Evolutionary conservation across 371 early-diverging fungal species (phyloP).

Genomic region (Actinomucor elegans): DNA sequence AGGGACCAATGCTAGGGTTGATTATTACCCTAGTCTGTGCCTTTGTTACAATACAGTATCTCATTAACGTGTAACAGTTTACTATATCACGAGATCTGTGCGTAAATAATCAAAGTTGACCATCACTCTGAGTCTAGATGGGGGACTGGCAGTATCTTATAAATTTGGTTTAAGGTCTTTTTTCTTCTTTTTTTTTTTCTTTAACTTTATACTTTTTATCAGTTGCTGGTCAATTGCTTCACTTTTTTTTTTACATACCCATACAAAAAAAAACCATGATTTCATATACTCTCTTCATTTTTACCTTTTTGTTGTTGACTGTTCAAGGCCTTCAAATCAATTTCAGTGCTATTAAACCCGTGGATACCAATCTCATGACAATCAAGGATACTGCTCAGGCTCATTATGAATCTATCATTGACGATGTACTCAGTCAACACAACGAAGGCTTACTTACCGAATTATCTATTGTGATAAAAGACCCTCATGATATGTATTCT

Average conservation of each 20-base stretch:
- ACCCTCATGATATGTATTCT: slow-evolving; percentile 5
- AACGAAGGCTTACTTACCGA: slow-evolving; percentile 17
- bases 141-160: neutral
- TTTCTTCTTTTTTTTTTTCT: neutral
- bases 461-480: slow-evolving; percentile 13
- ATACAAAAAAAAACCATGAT: neutral
- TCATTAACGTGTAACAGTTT: slow-evolving; percentile 5
- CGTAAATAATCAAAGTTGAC: slow-evolving; percentile 16
- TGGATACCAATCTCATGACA: too few species aligned
- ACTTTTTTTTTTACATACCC: neutral
- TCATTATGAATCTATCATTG: slow-evolving; percentile 20
- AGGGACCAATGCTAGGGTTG: too few species aligned
- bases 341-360: neutral
- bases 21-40: too few species aligned
- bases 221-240: slow-evolving; percentile 24
- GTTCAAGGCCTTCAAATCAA: slow-evolving; percentile 6
- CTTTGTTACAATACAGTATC: too few species aligned
- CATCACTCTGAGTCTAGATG: too few species aligned
- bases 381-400: slow-evolving; percentile 15
- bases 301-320: slow-evolving; percentile 2
- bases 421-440: slow-evolving; percentile 20
- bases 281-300: neutral
- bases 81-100: slow-evolving; percentile 22
- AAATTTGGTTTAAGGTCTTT: neutral
- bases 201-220: neutral